Conservation (phyloP, 345 rosid genomes). For the Salix udensis region DNA sequence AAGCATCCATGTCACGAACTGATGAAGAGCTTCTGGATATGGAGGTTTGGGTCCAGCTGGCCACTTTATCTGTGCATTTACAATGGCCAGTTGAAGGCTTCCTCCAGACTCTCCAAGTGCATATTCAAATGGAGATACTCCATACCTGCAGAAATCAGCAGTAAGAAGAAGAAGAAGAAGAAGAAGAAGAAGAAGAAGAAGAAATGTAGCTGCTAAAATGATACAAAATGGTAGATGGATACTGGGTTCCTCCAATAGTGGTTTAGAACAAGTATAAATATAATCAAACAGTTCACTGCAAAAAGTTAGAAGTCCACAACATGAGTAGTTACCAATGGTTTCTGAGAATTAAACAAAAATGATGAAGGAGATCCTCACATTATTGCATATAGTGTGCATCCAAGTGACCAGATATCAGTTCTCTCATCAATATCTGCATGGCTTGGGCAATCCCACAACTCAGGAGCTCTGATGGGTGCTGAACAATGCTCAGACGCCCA, state of each 20-base stretch:
- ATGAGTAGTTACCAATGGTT: neutral
- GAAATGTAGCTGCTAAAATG: neutral
- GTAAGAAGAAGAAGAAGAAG: neutral
- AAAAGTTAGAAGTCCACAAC: neutral
- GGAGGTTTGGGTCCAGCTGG: slow-evolving; percentile 83
- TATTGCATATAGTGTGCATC: slow-evolving; percentile 95
- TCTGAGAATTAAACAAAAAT: neutral
- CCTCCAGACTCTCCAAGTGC: slow-evolving; percentile 98
- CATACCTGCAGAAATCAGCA: slow-evolving; percentile 52
- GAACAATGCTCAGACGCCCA: slow-evolving; percentile 98
- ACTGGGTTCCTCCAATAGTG: neutral
- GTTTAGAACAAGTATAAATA: neutral
- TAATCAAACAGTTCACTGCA: neutral
- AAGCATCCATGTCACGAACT: slow-evolving; percentile 96
- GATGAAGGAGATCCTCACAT: slow-evolving; percentile 48
- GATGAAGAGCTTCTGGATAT: slow-evolving; percentile 88
- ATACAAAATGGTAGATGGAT: neutral
- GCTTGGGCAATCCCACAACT: slow-evolving; percentile 98
- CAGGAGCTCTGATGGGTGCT: slow-evolving; percentile 98
- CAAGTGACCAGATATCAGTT: slow-evolving; percentile 97
- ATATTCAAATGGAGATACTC: slow-evolving; percentile 92
- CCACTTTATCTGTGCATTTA: slow-evolving; percentile 97
- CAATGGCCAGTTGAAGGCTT: slow-evolving; percentile 83
- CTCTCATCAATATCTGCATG: slow-evolving; percentile 93
- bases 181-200: neutral